These are phyloP conservation scores for Backusella morwellensis DNA, from an alignment of 192 early-diverging fungal genomes.

Conservation along the genomic window DNA sequence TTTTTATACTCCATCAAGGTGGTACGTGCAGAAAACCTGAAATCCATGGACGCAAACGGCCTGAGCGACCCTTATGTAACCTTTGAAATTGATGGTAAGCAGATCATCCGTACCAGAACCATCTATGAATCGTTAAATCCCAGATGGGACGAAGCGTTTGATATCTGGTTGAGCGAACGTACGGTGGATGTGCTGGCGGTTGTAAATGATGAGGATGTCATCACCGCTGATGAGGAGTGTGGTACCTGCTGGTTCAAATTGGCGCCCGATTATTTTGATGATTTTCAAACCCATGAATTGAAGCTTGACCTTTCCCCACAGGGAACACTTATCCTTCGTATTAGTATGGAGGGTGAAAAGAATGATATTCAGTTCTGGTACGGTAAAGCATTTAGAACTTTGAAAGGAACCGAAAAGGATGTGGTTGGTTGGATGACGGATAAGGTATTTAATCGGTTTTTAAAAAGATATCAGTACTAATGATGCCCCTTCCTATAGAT, in stretches of 20 bases:
- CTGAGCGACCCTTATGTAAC: constrained; percentile 64
- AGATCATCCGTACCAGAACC: constrained; percentile 51
- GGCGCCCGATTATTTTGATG: constrained; percentile 51
- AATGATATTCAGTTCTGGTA: constrained; percentile 83
- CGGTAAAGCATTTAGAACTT: constrained; percentile 68
- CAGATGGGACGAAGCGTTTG: constrained; percentile 77
- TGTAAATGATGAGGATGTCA: constrained; percentile 55
- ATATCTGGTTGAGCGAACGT: constrained; percentile 52
- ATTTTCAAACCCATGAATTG: constrained; percentile 66
- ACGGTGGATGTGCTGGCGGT: constrained; percentile 38
- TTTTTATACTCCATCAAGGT: constrained; percentile 70
- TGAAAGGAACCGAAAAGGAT: constrained; percentile 68
- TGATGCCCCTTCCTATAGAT: constrained; percentile 43
- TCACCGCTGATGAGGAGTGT: constrained; percentile 52
- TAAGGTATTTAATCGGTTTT: constrained; percentile 36
- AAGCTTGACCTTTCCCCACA: constrained; percentile 67
- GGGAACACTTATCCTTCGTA: constrained; percentile 64
- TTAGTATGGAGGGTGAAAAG: constrained; percentile 76
- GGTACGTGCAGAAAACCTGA: constrained; percentile 60
- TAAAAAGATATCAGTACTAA: background rate
- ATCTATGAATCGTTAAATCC: constrained; percentile 70
- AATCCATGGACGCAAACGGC: constrained; percentile 59
- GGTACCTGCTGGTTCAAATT: constrained; percentile 58
- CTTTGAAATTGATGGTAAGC: constrained; percentile 46
- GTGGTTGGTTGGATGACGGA: constrained; percentile 70